These are phyloP conservation scores for Arthrinium puccinioides DNA, from an alignment of 2,329 filamentous ascomycete genomes.

Conservation along the genomic window DNA sequence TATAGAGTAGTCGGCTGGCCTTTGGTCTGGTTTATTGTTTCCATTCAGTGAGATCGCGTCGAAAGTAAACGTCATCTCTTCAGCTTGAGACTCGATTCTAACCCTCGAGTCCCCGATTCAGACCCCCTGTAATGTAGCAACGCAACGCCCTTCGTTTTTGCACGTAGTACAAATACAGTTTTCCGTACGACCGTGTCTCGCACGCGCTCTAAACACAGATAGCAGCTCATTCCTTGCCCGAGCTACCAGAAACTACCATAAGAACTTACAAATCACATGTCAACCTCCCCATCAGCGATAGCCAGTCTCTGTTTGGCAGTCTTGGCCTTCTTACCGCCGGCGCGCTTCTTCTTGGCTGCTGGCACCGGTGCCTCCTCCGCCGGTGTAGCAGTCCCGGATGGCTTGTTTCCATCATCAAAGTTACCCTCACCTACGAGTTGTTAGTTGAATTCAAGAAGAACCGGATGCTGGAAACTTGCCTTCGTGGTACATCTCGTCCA, in stretches of 20 bases:
- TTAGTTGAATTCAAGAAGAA: slow-evolving; percentile 21
- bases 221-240: background rate
- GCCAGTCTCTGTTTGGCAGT: slow-evolving; percentile 62
- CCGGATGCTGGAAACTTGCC: slow-evolving; percentile 54
- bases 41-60: too few species aligned
- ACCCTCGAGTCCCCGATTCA: too few species aligned
- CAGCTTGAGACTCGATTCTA: too few species aligned
- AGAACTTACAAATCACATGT: slow-evolving; percentile 17
- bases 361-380: slow-evolving; percentile 46
- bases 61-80: too few species aligned
- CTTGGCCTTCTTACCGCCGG: slow-evolving; percentile 53
- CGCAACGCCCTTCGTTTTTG: slow-evolving; percentile 2
- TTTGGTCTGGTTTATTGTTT: too few species aligned
- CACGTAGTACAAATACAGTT: slow-evolving; percentile 1
- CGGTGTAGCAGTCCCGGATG: slow-evolving; percentile 61
- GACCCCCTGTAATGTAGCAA: too few species aligned
- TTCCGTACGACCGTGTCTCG: too few species aligned
- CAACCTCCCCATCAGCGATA: slow-evolving; percentile 55
- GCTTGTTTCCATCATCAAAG: slow-evolving; percentile 81
- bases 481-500: slow-evolving; percentile 99
- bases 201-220: too few species aligned
- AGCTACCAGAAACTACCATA: background rate
- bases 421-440: slow-evolving; percentile 73
- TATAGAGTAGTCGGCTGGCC: too few species aligned
- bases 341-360: slow-evolving; percentile 47